Conservation (phyloP, 768 basidiomycete species). For the Boletus sp. region DNA sequence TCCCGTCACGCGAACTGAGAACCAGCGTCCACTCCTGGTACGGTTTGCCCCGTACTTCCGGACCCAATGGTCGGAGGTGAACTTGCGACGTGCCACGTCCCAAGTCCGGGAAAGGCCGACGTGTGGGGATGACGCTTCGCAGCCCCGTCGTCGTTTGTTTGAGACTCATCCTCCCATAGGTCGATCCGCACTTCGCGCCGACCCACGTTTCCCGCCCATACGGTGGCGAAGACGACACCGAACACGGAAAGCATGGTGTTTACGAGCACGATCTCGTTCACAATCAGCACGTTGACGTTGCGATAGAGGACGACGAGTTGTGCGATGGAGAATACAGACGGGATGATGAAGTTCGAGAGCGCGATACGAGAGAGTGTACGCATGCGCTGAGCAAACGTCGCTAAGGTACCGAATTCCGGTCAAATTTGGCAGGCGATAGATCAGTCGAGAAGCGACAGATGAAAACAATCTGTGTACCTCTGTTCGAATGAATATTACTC, state of each 20-base stretch:
- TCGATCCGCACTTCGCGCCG: background rate
- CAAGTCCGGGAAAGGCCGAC: conserved; percentile 15
- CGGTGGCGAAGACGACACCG: conserved; percentile 7
- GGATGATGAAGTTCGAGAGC: conserved; percentile 28
- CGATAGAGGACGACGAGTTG: background rate
- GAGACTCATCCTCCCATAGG: background rate
- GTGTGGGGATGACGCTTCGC: background rate
- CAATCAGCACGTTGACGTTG: background rate
- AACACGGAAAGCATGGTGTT: conserved; percentile 3
- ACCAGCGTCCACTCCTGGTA: background rate
- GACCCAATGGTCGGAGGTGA: conserved; percentile 2
- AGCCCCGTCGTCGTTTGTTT: background rate
- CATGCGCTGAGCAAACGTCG: conserved; percentile 2
- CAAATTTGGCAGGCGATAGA: background rate
- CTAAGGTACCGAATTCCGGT: background rate
- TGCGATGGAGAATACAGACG: conserved; percentile 13
- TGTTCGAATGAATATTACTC: no score
- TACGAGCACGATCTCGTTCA: background rate
- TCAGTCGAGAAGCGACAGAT: background rate
- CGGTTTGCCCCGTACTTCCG: background rate
- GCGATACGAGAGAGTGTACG: conserved; percentile 18
- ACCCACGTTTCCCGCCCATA: conserved; percentile 4
- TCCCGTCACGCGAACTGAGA: no score
- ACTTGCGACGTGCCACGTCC: conserved; percentile 19
- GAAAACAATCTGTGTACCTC: background rate